Evolutionary conservation across 2,329 filamentous ascomycete genomes (phyloP).

Genomic region (Apiospora arundinis): DNA sequence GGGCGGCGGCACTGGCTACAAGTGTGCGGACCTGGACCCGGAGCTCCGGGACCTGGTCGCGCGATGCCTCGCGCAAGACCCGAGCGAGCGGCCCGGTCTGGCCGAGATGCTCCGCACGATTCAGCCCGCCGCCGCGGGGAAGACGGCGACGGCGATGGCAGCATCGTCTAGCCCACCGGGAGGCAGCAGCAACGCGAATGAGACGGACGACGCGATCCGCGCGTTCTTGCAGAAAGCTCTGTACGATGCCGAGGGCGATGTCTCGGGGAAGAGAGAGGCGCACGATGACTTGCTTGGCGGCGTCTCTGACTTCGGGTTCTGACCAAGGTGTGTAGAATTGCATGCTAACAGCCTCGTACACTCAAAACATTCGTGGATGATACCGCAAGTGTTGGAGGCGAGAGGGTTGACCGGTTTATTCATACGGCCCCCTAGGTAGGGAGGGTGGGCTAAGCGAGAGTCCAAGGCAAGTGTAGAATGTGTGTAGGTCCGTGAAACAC

Average conservation of each 20-base stretch:
- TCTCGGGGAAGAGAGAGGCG: neutral
- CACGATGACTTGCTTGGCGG: neutral
- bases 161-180: neutral
- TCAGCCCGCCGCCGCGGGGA: neutral
- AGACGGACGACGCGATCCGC: neutral
- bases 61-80: constrained; percentile 2
- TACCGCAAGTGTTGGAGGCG: too few species aligned
- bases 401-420: too few species aligned
- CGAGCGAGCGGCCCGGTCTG: neutral
- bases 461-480: neutral
- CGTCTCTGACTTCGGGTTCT: neutral
- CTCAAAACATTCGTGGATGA: neutral
- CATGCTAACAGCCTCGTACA: neutral
- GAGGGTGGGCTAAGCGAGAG: neutral
- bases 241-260: neutral
- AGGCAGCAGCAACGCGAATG: neutral
- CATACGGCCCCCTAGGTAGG: neutral
- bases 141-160: neutral
- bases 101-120: neutral
- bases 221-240: neutral
- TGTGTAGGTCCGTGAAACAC: neutral
- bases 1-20: neutral
- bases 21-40: neutral
- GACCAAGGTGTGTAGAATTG: neutral
- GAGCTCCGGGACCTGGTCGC: neutral